Conservation (phyloP, 2,329 filamentous ascomycete species). For the Penicillium sclerotiorum region DNA sequence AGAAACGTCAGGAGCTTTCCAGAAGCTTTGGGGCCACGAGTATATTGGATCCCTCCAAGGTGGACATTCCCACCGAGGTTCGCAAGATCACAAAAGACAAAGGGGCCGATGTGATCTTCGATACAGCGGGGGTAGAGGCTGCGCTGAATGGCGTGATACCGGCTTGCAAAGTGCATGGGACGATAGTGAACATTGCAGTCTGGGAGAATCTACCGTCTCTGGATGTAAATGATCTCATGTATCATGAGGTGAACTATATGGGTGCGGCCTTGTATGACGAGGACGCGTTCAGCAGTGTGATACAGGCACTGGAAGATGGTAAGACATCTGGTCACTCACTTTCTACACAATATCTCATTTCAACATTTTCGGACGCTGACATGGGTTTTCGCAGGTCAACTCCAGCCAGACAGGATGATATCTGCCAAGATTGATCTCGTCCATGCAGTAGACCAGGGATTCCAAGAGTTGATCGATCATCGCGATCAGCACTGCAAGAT, state of each 20-base stretch:
- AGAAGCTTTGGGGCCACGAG: constrained; percentile 58
- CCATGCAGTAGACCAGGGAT: constrained; percentile 59
- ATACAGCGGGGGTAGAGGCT: constrained; percentile 62
- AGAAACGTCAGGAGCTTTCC: constrained; percentile 46
- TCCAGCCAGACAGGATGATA: constrained; percentile 62
- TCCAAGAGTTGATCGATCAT: constrained; percentile 58
- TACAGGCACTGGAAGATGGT: constrained; percentile 48
- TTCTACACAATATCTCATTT: constrained; percentile 1
- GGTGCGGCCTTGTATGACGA: constrained; percentile 53
- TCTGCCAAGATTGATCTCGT: constrained; percentile 60
- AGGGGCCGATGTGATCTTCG: constrained; percentile 63
- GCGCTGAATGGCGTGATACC: constrained; percentile 51
- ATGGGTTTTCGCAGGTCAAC: constrained; percentile 39
- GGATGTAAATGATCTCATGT: constrained; percentile 57
- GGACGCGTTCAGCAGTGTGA: constrained; percentile 61
- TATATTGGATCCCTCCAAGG: constrained; percentile 54
- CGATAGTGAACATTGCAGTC: constrained; percentile 65
- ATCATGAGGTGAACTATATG: constrained; percentile 56
- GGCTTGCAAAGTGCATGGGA: constrained; percentile 57
- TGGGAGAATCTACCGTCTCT: constrained; percentile 62
- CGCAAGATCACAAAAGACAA: constrained; percentile 49
- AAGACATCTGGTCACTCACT: too few relatives aligned
- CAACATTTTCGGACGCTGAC: constrained; percentile 27
- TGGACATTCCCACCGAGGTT: constrained; percentile 50
- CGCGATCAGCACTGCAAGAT: constrained; percentile 60